phyloP scores from a whole-genome alignment of 352 stramenopile species.

The Globisporangium ultimum region DNA sequence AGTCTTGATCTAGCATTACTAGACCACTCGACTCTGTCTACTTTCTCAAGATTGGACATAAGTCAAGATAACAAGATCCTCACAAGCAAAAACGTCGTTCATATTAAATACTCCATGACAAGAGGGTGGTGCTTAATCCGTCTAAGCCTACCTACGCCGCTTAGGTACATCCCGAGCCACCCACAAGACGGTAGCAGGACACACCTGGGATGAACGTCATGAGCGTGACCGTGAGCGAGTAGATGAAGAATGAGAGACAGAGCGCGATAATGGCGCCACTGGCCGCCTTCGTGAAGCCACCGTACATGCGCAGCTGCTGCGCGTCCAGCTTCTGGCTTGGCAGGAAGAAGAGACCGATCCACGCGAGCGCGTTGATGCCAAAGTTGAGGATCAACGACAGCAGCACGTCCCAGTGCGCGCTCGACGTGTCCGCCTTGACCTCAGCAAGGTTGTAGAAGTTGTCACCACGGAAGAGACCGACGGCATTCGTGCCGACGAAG shows the following conservation, averaged over 20 bases:
- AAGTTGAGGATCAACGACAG: constrained; percentile 27
- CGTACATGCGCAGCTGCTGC: constrained; percentile 67
- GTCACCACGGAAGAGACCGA: constrained; percentile 24
- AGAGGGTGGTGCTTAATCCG: too few species aligned
- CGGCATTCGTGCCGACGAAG: constrained; percentile 26
- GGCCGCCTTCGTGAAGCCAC: constrained; percentile 44
- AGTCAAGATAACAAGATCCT: too few species aligned
- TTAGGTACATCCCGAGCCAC: constrained; percentile 6
- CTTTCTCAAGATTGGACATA: too few species aligned
- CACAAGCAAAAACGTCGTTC: not conserved
- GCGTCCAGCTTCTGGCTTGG: constrained; percentile 62
- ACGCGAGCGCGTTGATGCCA: constrained; percentile 26
- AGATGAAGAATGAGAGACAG: constrained; percentile 11
- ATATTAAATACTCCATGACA: not conserved
- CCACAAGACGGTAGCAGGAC: constrained; percentile 5
- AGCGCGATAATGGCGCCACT: constrained; percentile 12
- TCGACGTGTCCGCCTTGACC: constrained; percentile 16
- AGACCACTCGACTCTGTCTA: too few species aligned
- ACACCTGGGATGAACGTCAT: constrained; percentile 13
- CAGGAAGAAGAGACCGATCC: constrained; percentile 28
- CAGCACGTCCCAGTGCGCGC: constrained; percentile 18
- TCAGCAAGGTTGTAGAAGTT: constrained; percentile 18
- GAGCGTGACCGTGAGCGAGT: constrained; percentile 14
- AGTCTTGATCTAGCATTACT: too few species aligned
- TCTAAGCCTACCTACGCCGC: not conserved